Evolutionary conservation across 768 basidiomycete genomes (phyloP).

Genomic region (Mycena amicta): DNA sequence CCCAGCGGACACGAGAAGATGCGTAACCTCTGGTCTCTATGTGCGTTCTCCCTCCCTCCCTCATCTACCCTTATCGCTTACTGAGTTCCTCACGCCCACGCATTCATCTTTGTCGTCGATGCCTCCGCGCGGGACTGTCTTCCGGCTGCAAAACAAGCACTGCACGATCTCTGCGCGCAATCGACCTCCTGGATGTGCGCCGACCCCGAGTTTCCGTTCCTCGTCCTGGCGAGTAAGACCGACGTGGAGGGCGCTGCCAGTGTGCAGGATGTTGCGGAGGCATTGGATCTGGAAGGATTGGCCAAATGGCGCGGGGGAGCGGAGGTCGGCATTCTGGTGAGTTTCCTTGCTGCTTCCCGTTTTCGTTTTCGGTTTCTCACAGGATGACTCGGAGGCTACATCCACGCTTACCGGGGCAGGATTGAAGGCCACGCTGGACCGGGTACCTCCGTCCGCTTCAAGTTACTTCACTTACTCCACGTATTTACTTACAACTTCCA

Average conservation of each 20-base stretch:
- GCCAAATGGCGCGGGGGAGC: background rate
- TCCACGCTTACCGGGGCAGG: background rate
- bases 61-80: background rate
- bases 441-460: background rate
- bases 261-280: background rate
- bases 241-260: background rate
- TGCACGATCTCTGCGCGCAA: background rate
- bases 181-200: background rate
- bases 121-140: background rate
- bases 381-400: no score
- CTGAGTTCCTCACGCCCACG: background rate
- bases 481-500: conserved; percentile 23
- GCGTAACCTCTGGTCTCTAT: background rate
- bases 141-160: background rate
- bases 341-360: no score
- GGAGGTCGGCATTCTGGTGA: background rate
- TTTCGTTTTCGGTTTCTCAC: no score
- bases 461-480: background rate
- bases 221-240: background rate
- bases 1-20: background rate
- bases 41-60: background rate
- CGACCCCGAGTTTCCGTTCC: background rate
- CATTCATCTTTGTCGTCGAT: background rate
- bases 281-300: background rate
- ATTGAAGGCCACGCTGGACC: background rate